Evolutionary conservation across 768 basidiomycete species (phyloP).

Genomic region (Boletus vermiculosoides): DNA sequence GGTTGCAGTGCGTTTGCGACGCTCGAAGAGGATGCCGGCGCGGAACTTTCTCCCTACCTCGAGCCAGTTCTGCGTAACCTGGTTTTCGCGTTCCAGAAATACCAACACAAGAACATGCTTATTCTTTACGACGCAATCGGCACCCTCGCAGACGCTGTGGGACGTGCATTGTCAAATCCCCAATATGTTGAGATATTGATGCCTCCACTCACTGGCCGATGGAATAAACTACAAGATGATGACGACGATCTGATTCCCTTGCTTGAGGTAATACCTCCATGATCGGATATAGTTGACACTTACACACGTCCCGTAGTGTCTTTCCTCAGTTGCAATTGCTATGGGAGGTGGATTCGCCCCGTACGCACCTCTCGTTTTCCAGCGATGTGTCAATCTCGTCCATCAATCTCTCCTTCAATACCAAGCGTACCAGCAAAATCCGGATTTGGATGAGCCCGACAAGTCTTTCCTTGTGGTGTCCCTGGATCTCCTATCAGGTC

Average conservation of each 20-base stretch:
- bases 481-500: constrained; percentile 92
- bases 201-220: constrained; percentile 88
- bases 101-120: constrained; percentile 99
- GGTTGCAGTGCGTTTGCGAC: constrained; percentile 99
- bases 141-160: constrained; percentile 95
- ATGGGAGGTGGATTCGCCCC: constrained; percentile 87
- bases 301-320: constrained; percentile 57
- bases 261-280: constrained; percentile 68
- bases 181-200: constrained; percentile 92
- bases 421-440: constrained; percentile 84
- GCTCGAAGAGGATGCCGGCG: constrained; percentile 94
- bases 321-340: constrained; percentile 96
- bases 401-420: constrained; percentile 81
- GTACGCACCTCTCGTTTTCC: constrained; percentile 89
- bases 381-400: constrained; percentile 85
- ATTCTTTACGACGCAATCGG: constrained; percentile 99
- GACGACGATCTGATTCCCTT: constrained; percentile 93
- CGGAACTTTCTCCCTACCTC: constrained; percentile 86
- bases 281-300: neutral
- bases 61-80: constrained; percentile 94
- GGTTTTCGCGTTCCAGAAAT: constrained; percentile 95
- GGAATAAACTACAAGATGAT: constrained; percentile 87
- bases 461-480: constrained; percentile 97
- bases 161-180: constrained; percentile 79
- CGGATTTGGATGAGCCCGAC: constrained; percentile 93